Percentiles rank a stretch among this genome's conserved stretches.
Conservation (phyloP, 1,284 basidiomycete species). For the Sanghuangporus baumii region DNA sequence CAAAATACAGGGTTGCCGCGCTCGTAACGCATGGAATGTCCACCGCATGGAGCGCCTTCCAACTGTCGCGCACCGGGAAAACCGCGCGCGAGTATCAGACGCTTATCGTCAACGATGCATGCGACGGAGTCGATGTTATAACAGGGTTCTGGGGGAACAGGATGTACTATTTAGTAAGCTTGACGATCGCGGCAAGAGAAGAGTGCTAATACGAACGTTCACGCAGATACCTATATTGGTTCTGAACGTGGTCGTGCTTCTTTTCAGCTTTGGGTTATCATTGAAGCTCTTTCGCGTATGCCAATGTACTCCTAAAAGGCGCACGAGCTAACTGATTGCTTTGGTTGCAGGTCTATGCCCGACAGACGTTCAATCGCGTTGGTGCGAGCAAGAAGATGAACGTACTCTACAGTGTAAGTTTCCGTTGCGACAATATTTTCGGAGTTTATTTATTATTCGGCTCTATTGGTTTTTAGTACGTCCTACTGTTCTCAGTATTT, state of each 20-base stretch:
- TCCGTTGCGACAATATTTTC: not conserved
- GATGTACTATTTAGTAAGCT: slow-evolving; percentile 13
- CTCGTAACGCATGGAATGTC: slow-evolving; percentile 16
- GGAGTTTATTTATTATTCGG: not conserved
- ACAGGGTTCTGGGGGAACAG: slow-evolving; percentile 15
- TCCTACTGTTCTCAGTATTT: slow-evolving; percentile 22
- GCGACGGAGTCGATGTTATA: slow-evolving; percentile 16
- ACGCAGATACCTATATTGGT: slow-evolving; percentile 13
- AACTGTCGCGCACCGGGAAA: slow-evolving; percentile 10
- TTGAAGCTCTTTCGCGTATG: slow-evolving; percentile 16
- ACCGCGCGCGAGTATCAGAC: slow-evolving; percentile 5
- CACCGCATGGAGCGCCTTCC: slow-evolving; percentile 18
- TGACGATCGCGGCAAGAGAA: not conserved
- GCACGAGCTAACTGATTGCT: not conserved
- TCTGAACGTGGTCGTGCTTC: slow-evolving; percentile 6
- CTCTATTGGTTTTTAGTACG: slow-evolving; percentile 11
- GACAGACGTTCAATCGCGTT: slow-evolving; percentile 23
- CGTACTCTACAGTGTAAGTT: slow-evolving; percentile 13
- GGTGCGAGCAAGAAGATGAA: slow-evolving; percentile 21
- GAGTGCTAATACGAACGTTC: not conserved
- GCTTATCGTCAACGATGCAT: slow-evolving; percentile 16
- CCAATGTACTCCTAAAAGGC: not conserved
- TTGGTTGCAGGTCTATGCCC: slow-evolving; percentile 16
- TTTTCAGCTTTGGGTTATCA: not conserved
- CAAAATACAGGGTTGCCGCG: slow-evolving; percentile 12